phyloP scores from a whole-genome alignment of 129 eudicot genomes.

The Flaveria linearis region DNA sequence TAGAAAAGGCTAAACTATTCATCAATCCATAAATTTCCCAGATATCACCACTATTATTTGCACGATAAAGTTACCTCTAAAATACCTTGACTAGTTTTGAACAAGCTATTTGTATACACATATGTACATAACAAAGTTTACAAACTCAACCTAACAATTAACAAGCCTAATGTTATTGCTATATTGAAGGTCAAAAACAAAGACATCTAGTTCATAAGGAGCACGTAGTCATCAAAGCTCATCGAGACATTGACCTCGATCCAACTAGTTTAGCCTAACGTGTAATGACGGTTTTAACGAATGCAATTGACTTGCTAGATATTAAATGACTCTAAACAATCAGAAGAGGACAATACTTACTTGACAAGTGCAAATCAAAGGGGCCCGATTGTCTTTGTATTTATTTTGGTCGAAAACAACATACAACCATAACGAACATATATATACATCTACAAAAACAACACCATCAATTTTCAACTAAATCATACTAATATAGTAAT shows the following conservation, averaged over 20 bases:
- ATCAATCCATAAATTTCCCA: not conserved
- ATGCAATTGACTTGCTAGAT: not conserved
- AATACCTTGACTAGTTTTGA: not conserved
- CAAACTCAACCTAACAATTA: not conserved
- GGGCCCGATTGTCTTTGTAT: slow-evolving; percentile 15
- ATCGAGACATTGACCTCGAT: not conserved
- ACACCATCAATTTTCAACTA: not conserved
- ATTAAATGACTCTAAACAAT: not conserved
- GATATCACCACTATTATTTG: not conserved
- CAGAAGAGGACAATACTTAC: not conserved
- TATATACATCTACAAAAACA: not conserved
- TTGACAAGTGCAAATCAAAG: slow-evolving; percentile 15
- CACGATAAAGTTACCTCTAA: not conserved
- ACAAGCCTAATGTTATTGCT: not conserved
- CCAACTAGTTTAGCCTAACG: not conserved
- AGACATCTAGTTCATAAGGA: not conserved
- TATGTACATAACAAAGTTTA: not conserved
- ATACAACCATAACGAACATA: slow-evolving; percentile 19
- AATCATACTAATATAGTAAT: not conserved
- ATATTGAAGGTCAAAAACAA: not conserved
- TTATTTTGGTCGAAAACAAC: slow-evolving; percentile 18
- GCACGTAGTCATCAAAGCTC: not conserved
- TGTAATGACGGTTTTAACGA: not conserved
- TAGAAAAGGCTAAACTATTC: too few relatives aligned
- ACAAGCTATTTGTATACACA: not conserved